Conservation (phyloP, 495 filamentous ascomycete genomes). For the Delitschia confertaspora region DNA sequence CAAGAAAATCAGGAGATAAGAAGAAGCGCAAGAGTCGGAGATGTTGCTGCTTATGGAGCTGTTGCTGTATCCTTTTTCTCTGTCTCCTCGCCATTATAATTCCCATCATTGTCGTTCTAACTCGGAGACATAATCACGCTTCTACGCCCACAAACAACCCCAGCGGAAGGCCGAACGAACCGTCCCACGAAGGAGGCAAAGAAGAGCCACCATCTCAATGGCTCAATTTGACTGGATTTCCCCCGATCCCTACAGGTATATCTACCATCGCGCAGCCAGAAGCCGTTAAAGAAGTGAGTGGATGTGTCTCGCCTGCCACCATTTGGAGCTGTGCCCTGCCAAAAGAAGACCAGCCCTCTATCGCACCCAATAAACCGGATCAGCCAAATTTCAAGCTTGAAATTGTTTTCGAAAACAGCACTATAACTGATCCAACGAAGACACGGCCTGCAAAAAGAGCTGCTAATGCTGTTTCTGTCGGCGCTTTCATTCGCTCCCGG, state of each 20-base stretch:
- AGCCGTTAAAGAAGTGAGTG: constrained; percentile 45
- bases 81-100: constrained; percentile 25
- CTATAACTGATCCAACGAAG: constrained; percentile 36
- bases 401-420: constrained; percentile 70
- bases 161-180: not conserved
- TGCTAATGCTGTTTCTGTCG: constrained; percentile 23
- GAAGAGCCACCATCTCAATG: constrained; percentile 41
- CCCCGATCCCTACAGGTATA: constrained; percentile 75
- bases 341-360: constrained; percentile 57
- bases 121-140: constrained; percentile 8
- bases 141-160: constrained; percentile 1
- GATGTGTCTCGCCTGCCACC: constrained; percentile 58
- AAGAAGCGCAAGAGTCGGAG: constrained; percentile 34
- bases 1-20: constrained; percentile 2
- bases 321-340: constrained; percentile 80
- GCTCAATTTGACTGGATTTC: constrained; percentile 77
- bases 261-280: constrained; percentile 63
- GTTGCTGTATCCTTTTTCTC: constrained; percentile 24
- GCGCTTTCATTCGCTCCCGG: constrained; percentile 20
- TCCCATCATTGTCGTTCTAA: constrained; percentile 16
- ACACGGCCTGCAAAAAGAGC: constrained; percentile 17
- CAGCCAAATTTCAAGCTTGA: constrained; percentile 72
- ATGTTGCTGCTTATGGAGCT: constrained; percentile 15
- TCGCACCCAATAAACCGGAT: constrained; percentile 50
- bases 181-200: not conserved